phyloP scores from a whole-genome alignment of 2,329 filamentous ascomycete genomes.

The Orbilia oligospora region DNA sequence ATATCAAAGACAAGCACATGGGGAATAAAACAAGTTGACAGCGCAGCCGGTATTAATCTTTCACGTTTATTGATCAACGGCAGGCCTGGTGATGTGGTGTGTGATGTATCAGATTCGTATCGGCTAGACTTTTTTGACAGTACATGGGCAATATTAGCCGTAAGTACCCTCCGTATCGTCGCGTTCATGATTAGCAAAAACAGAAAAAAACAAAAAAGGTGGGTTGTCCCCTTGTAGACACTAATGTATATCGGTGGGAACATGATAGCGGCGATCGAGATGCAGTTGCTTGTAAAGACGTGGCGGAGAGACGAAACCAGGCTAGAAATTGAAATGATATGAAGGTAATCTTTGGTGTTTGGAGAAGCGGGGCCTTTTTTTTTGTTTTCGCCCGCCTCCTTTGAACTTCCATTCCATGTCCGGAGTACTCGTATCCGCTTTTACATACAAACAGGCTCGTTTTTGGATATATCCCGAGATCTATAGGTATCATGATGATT shows the following conservation, averaged over 20 bases:
- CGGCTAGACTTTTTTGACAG: constrained; percentile 29
- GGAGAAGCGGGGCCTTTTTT: constrained; percentile 27
- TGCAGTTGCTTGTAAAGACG: constrained; percentile 16
- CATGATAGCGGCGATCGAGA: constrained; percentile 25
- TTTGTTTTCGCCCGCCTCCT: constrained; percentile 12
- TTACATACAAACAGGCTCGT: background rate
- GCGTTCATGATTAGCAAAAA: constrained; percentile 12
- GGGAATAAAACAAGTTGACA: constrained; percentile 35
- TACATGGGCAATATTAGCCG: constrained; percentile 56
- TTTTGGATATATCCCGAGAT: constrained; percentile 43
- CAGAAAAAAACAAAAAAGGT: background rate
- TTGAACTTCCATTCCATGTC: too few relatives aligned
- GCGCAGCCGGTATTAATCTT: constrained; percentile 14
- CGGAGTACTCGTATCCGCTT: constrained; percentile 1
- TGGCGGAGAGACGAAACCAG: constrained; percentile 42
- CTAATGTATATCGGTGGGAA: constrained; percentile 19
- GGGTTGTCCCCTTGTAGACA: constrained; percentile 30
- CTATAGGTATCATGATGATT: constrained; percentile 37
- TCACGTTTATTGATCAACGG: constrained; percentile 56
- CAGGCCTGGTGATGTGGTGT: constrained; percentile 34
- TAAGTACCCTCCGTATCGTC: constrained; percentile 3
- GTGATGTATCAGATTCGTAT: constrained; percentile 36
- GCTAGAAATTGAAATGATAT: background rate
- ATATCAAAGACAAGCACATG: constrained; percentile 3
- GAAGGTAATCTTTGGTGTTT: constrained; percentile 1